Percentiles rank a stretch among this genome's conserved stretches.
phyloP scores from a whole-genome alignment of 2,329 filamentous ascomycete genomes.

The Chrysoporthe puriensis region DNA sequence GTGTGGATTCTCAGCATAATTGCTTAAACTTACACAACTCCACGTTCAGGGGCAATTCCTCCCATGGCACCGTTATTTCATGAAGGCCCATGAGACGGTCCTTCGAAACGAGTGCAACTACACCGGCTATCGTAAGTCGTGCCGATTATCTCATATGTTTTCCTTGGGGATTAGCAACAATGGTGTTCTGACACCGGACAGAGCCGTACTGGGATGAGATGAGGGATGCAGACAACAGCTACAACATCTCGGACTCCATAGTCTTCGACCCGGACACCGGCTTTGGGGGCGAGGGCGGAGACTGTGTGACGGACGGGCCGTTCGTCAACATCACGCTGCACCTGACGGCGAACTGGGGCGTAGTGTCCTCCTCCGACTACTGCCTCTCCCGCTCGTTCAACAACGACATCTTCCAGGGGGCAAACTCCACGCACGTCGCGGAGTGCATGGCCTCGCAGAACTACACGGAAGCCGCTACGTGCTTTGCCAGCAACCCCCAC shows the following conservation, averaged over 20 bases:
- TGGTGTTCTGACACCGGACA: conserved; percentile 35
- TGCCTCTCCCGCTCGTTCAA: conserved; percentile 19
- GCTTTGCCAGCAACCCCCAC: conserved; percentile 32
- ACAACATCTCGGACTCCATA: conserved; percentile 32
- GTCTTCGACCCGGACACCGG: conserved; percentile 38
- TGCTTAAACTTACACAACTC: neutral
- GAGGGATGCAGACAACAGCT: conserved; percentile 33
- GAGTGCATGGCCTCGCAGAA: neutral
- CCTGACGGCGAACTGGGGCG: conserved; percentile 7
- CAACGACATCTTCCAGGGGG: neutral
- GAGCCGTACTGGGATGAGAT: conserved; percentile 43
- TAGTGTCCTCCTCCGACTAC: conserved; percentile 14
- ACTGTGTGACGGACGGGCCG: conserved; percentile 40
- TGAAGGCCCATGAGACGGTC: conserved; percentile 39
- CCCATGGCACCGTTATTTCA: conserved; percentile 41
- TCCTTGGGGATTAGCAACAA: conserved; percentile 22
- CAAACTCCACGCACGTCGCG: conserved; percentile 1
- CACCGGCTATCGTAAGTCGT: too few species aligned
- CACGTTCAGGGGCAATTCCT: conserved; percentile 36
- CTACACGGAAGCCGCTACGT: conserved; percentile 29
- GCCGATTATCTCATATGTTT: rapidly evolving
- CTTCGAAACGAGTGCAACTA: conserved; percentile 25
- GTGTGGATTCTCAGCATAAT: neutral
- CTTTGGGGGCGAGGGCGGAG: conserved; percentile 40
- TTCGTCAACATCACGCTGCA: conserved; percentile 41